Percentiles rank a stretch among this genome's conserved stretches.
phyloP scores from a whole-genome alignment of 2,329 filamentous ascomycete genomes.

The Aspergillus glaucus region DNA sequence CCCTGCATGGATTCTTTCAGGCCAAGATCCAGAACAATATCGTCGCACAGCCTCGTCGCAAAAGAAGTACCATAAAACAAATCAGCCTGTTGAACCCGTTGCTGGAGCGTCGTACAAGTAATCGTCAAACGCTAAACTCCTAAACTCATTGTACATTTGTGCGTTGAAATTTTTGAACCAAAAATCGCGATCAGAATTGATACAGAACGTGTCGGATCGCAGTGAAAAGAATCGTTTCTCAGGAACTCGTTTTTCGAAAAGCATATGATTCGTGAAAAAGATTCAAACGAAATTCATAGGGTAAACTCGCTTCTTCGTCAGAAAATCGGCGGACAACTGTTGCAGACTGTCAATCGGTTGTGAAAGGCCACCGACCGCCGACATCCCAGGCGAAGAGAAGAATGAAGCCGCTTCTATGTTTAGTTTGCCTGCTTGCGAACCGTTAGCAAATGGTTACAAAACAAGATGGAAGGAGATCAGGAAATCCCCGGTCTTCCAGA shows the following conservation, averaged over 20 bases:
- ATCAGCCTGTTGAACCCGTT: conserved; percentile 58
- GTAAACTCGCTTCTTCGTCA: conserved; percentile 44
- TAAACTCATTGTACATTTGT: conserved; percentile 70
- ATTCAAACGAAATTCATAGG: conserved; percentile 39
- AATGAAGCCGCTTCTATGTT: conserved; percentile 27
- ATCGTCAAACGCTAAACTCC: conserved; percentile 60
- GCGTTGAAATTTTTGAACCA: conserved; percentile 66
- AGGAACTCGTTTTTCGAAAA: conserved; percentile 45
- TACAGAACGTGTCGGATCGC: conserved; percentile 50
- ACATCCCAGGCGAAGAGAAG: conserved; percentile 27
- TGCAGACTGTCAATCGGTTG: not conserved
- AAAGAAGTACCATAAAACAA: conserved; percentile 59
- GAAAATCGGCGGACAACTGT: conserved; percentile 26
- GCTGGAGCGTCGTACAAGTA: conserved; percentile 44
- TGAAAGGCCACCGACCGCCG: conserved; percentile 13
- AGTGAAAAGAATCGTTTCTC: conserved; percentile 42
- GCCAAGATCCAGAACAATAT: conserved; percentile 51
- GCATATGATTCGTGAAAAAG: conserved; percentile 44
- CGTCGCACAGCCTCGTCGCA: conserved; percentile 45
- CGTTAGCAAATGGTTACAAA: not conserved
- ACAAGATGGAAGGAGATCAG: not conserved
- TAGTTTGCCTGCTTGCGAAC: conserved; percentile 36
- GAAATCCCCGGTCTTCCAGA: not conserved
- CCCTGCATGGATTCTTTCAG: conserved; percentile 35
- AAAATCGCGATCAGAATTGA: conserved; percentile 68